phyloP scores from a whole-genome alignment of 169 alveolate species.

The Eimeria necatrix region DNA sequence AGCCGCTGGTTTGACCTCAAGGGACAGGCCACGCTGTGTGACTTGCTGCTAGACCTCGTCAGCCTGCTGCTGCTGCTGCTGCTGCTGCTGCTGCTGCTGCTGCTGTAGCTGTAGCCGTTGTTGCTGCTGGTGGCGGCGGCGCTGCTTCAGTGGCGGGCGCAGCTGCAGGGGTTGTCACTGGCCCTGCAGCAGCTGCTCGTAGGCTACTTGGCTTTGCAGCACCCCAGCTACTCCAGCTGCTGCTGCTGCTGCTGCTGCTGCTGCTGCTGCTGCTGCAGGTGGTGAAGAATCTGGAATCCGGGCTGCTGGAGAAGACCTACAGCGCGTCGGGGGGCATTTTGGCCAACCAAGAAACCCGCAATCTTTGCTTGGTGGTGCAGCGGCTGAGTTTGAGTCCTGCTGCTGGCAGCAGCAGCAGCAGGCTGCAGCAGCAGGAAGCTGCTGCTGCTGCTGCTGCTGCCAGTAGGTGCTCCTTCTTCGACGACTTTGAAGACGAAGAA shows the following conservation, averaged over 20 bases:
- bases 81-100: not conserved
- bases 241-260: slow-evolving; percentile 14
- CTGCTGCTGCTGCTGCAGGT: slow-evolving; percentile 34
- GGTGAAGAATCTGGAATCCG: not conserved
- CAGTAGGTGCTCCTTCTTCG: slow-evolving; percentile 7
- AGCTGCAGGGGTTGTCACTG: no score
- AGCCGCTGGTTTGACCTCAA: slow-evolving; percentile 5
- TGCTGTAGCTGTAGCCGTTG: not conserved
- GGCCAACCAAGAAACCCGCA: slow-evolving; percentile 15
- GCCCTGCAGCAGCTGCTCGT: no score
- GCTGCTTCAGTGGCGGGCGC: no score
- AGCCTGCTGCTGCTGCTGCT: slow-evolving; percentile 36
- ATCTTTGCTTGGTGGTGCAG: slow-evolving; percentile 18
- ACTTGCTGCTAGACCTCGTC: not conserved
- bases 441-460: not conserved
- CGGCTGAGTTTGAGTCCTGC: slow-evolving; percentile 28
- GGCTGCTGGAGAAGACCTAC: not conserved
- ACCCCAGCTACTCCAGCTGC: not conserved
- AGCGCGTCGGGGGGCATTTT: not conserved
- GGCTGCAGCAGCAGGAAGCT: not conserved
- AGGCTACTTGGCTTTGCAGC: no score
- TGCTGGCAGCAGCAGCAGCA: not conserved
- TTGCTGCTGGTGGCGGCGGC: not conserved
- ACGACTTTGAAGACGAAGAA: slow-evolving; percentile 25
- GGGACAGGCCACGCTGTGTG: slow-evolving; percentile 36